phyloP scores from a whole-genome alignment of 805 yeast species.

The Vanderwaltozyma verrucispora region DNA sequence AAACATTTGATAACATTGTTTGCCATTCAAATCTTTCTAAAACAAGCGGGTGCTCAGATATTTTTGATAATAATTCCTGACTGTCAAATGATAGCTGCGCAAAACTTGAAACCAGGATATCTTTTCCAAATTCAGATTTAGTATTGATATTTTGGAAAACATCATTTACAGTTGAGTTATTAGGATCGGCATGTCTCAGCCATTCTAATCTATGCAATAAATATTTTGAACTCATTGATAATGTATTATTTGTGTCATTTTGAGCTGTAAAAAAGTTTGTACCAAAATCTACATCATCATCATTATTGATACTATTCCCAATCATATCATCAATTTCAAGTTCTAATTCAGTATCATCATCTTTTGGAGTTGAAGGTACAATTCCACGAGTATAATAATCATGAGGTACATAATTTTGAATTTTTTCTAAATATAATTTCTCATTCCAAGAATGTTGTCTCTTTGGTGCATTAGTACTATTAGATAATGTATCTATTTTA shows the following conservation, averaged over 20 bases:
- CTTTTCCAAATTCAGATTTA: conserved; percentile 7
- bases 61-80: conserved; percentile 9
- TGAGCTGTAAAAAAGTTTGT: conserved; percentile 13
- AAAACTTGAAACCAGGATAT: conserved; percentile 6
- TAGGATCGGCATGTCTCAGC: conserved; percentile 37
- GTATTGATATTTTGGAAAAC: conserved; percentile 8
- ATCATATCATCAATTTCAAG: conserved; percentile 15
- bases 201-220: conserved; percentile 21
- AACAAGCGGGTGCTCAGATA: conserved; percentile 31
- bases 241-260: conserved; percentile 10
- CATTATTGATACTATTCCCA: conserved; percentile 13
- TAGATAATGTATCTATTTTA: not conserved
- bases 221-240: conserved; percentile 20
- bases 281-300: conserved; percentile 28
- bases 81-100: conserved; percentile 12
- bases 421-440: conserved; percentile 49
- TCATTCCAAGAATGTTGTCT: conserved; percentile 43
- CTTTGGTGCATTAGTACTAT: conserved; percentile 8
- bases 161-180: conserved; percentile 10
- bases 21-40: conserved; percentile 92
- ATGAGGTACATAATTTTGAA: conserved; percentile 50
- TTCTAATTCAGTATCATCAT: conserved; percentile 25
- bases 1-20: conserved; percentile 77
- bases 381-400: conserved; percentile 67
- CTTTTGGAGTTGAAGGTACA: conserved; percentile 26